phyloP scores from a whole-genome alignment of 2,329 filamentous ascomycete species.

The Zymoseptoria ardabiliae region DNA sequence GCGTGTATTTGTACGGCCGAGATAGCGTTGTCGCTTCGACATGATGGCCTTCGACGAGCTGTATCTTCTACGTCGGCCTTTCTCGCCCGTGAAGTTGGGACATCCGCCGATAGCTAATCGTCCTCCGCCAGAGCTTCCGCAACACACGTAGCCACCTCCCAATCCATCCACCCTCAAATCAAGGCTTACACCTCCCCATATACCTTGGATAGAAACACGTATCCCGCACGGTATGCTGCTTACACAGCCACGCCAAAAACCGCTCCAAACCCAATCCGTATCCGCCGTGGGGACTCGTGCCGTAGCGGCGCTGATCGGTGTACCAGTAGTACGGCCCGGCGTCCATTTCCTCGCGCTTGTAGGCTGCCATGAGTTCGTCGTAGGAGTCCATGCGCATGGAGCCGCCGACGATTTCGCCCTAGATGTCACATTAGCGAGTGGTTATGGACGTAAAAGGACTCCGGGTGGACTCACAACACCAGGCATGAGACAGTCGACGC shows the following conservation, averaged over 20 bases:
- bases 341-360: constrained; percentile 78
- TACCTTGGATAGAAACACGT: constrained; percentile 73
- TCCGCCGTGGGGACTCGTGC: constrained; percentile 82
- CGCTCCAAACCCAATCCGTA: constrained; percentile 91
- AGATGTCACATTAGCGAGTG: background rate
- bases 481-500: constrained; percentile 81
- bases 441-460: background rate
- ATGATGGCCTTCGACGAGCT: no score
- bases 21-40: no score
- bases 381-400: constrained; percentile 93
- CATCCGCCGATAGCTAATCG: no score
- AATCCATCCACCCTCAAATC: background rate
- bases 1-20: no score
- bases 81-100: no score
- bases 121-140: no score
- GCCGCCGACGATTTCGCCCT: constrained; percentile 49
- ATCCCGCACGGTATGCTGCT: constrained; percentile 58
- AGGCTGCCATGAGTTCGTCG: constrained; percentile 82
- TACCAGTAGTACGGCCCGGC: constrained; percentile 95
- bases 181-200: constrained; percentile 75
- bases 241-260: constrained; percentile 61
- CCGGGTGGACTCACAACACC: constrained; percentile 51
- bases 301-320: constrained; percentile 72
- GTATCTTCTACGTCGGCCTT: no score
- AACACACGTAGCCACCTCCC: background rate